Base-by-base conservation (phyloP, 2,329 filamentous ascomycete genomes). In the Dactylellina drechsleri region DNA sequence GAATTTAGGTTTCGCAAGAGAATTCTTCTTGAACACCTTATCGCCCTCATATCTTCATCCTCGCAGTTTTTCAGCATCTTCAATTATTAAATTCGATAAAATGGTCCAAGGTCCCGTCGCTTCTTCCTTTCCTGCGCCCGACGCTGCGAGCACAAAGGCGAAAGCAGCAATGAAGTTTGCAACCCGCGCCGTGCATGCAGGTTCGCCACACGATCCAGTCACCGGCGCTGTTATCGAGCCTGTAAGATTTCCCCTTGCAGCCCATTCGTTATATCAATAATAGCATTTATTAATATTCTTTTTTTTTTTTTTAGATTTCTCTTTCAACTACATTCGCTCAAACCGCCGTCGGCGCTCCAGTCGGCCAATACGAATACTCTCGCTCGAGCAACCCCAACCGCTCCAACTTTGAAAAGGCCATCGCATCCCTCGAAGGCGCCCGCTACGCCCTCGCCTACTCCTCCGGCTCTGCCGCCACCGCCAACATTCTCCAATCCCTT, bases 271-370 rank as follows among this genome's bases (percentile, higher is more conserved):
- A 56, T 53, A 23, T 7, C 6, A 26, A 36, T 7, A 36, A 36
- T 36, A 36, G 6, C 31, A 10, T 36, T 7, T 36, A 26, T 56
- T 45, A 58, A 36, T 50, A 36, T 41, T 31, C 6, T 18, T 50
- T 13, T 16, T 3, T 10, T 65, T 26, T 77, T 3, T 10, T 65
- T 26, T 77, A 88, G 86, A 97, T 99, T 82, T 97, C 94, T 8
- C 88, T 99, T 23, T 97, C 93, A 23, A 98, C 95, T 15, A 99
- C 95, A 4, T 99, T 94, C 81, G 92, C 92, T n/a, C 95, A 99
- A 84, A 90, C 89, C 13, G 87, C 89, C 12, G 93, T 97, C 20
- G 95, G 94, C 77, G 88, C 91, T 82, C 95, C 95, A 0, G 85
- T 98, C 31, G 95, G 95, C 80, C 84, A 85, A 77, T 97, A 93